Evolutionary conservation across 2,329 filamentous ascomycete genomes (phyloP).

Genomic region (Pseudocercospora eumusae): DNA sequence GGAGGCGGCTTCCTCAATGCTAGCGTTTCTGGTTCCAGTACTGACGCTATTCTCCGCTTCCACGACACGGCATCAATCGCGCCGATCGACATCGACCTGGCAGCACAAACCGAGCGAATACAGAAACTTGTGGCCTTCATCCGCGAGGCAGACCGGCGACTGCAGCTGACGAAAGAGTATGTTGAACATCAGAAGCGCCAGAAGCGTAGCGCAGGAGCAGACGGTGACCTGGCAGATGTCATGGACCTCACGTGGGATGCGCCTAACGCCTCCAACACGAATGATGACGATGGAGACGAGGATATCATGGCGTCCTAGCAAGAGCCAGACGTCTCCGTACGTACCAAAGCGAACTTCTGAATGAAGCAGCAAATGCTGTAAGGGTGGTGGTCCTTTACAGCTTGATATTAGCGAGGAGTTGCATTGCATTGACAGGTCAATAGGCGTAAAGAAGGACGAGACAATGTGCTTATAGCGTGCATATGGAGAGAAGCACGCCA

Average conservation of each 20-base stretch:
- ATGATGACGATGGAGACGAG: constrained; percentile 34
- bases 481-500: background rate
- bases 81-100: constrained; percentile 42
- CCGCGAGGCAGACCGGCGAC: constrained; percentile 55
- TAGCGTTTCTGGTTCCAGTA: constrained; percentile 48
- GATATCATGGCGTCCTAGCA: constrained; percentile 37
- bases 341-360: background rate
- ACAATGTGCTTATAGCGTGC: background rate
- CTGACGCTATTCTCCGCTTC: constrained; percentile 56
- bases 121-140: constrained; percentile 54
- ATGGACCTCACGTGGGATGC: constrained; percentile 41
- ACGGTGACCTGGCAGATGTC: constrained; percentile 40
- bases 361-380: background rate
- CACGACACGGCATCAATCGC: constrained; percentile 34
- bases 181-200: constrained; percentile 55
- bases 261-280: constrained; percentile 22
- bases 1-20: constrained; percentile 54
- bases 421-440: background rate
- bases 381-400: background rate
- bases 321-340: background rate
- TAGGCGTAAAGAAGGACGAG: constrained; percentile 9
- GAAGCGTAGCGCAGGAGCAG: constrained; percentile 43
- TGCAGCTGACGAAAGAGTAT: constrained; percentile 62
- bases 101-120: constrained; percentile 54
- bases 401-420: constrained; percentile 18